Conservation (phyloP, 345 rosid genomes). For the Alliaria petiolata region DNA sequence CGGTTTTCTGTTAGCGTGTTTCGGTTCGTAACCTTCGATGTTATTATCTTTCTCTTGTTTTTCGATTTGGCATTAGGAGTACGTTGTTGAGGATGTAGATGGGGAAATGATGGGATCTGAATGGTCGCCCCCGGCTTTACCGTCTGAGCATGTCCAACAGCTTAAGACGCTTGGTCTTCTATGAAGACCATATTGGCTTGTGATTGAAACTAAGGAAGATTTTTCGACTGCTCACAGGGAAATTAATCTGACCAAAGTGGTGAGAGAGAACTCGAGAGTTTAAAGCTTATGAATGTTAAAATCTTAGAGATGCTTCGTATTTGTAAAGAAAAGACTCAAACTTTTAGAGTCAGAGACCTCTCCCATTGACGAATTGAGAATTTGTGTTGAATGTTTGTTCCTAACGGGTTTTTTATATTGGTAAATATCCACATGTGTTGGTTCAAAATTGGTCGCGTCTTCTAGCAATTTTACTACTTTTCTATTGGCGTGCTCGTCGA, state of each 20-base stretch:
- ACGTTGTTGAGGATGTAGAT: constrained; percentile 98
- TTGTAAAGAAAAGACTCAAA: constrained; percentile 20
- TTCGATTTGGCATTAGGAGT: constrained; percentile 48
- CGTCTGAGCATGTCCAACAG: constrained; percentile 86
- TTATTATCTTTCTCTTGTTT: background rate
- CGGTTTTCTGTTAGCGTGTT: background rate
- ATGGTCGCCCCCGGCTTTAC: constrained; percentile 88
- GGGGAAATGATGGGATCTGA: constrained; percentile 81
- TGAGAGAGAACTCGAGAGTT: constrained; percentile 9
- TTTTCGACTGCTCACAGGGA: background rate
- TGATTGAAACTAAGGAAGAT: constrained; percentile 9
- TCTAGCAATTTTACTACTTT: background rate
- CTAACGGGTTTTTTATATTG: background rate
- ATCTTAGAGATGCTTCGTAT: background rate
- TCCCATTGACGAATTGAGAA: constrained; percentile 6
- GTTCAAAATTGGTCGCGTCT: background rate
- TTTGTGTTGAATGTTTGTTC: constrained; percentile 18
- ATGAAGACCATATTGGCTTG: constrained; percentile 30
- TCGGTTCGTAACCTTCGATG: background rate
- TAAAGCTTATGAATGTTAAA: constrained; percentile 8
- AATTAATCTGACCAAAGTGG: background rate
- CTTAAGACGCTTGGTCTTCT: constrained; percentile 88
- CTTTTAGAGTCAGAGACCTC: constrained; percentile 19
- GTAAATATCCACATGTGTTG: constrained; percentile 9
- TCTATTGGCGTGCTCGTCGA: background rate